phyloP scores from a whole-genome alignment of 345 rosid species.

The Boechera retrofracta region DNA sequence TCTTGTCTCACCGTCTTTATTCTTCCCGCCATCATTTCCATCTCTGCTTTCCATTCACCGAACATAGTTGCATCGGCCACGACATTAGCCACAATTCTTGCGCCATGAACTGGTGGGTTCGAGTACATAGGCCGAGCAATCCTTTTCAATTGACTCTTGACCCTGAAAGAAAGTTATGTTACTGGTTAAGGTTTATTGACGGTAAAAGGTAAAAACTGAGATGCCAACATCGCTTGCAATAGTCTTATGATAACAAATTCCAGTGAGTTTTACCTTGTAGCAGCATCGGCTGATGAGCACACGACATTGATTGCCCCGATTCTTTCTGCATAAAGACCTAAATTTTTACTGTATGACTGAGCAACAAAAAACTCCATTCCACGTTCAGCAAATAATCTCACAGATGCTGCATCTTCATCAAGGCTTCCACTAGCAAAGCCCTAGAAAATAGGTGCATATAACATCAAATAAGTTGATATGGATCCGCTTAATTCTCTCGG shows the following conservation, averaged over 20 bases:
- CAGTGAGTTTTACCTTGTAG: slow-evolving; percentile 60
- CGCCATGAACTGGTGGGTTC: slow-evolving; percentile 95
- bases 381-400: slow-evolving; percentile 82
- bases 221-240: neutral
- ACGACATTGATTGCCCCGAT: slow-evolving; percentile 91
- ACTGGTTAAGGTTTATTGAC: slow-evolving; percentile 50
- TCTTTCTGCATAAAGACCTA: slow-evolving; percentile 93
- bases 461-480: neutral
- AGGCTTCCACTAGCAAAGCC: slow-evolving; percentile 99
- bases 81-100: slow-evolving; percentile 84
- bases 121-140: slow-evolving; percentile 98
- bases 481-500: neutral
- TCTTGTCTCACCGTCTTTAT: slow-evolving; percentile 84
- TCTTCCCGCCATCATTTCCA: slow-evolving; percentile 99
- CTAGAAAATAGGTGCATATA: slow-evolving; percentile 45
- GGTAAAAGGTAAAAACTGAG: neutral
- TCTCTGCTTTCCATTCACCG: slow-evolving; percentile 90
- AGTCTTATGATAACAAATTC: neutral
- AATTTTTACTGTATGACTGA: slow-evolving; percentile 95
- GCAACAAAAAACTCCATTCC: slow-evolving; percentile 91
- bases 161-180: slow-evolving; percentile 68
- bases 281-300: slow-evolving; percentile 86
- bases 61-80: slow-evolving; percentile 88
- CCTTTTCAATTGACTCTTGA: slow-evolving; percentile 96
- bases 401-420: slow-evolving; percentile 87